Evolutionary conservation across 139 green algal species (phyloP), one percentile per base, ranked within the genome.

Genomic region (Spirogloea muscicola): DNA sequence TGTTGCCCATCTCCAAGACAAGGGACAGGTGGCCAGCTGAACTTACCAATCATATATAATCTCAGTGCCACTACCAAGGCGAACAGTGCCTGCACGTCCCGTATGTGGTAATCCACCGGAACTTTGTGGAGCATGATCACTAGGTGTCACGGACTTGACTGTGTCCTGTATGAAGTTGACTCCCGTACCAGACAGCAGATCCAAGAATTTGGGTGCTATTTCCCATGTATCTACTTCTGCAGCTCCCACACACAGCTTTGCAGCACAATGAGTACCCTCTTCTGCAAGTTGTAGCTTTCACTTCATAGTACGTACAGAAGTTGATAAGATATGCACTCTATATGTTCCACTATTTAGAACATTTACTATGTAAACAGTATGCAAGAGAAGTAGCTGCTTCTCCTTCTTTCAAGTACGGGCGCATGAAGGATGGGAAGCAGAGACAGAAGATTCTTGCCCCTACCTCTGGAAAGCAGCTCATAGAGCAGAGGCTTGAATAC

Each of bases 401-500:
- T 16, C 43, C 43, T 16, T 16, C 43, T 16, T 16, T 16, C 31
- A 16, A 10, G 31, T 5, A 5, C 9, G 40, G 40, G 59, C 13
- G 5, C 16, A 7, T 9, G 7, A 59, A n/a, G 40, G 21, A 68
- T 9, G 38, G 13, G 7, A 5, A 5, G 39, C 9, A 37, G 25
- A 7, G 10, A 72, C n/a, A 64, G 62, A n/a, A 33, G 59, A 1
- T 13, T 25, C 16, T 40, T 40, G 1, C 9, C 5, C 7, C 10
- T 49, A 80, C 72, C 72, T 80, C 86, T 89, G 36, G 85, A 91
- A 16, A 99, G 63, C 44, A 98, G 86, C 85, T 99, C 95, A 79
- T 99, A 99, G 64, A 99, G 84, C 86, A 99, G 76, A 31, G 95
- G 95, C 86, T 99, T 99, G 87, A 99, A 99, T 3, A 96, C 84